Base-by-base conservation (phyloP, 228 moss, liverwort and hornwort genomes). In the Sphagnum magellanicum region DNA sequence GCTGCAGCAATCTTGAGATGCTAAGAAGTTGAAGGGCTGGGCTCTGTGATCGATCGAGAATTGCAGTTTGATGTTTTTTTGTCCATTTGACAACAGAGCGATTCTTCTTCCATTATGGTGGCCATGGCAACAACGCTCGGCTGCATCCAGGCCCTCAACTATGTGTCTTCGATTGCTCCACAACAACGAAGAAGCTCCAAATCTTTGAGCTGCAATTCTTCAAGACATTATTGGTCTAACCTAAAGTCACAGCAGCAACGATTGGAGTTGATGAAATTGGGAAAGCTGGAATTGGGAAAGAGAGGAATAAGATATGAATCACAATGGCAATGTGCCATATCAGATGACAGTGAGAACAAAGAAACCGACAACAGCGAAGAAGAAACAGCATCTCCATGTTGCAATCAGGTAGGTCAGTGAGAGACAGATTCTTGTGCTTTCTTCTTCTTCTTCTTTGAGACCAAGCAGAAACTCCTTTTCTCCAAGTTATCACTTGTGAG, bases 311-410 rank as follows among this genome's bases (percentile, higher is more conserved):
- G 71, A 65, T 48, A 48, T 61, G 13, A 62, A 59, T 59, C 67
- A 5, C 7, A 50, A 51, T 82, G 86, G 86, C 74, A 74, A 67
- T 86, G 82, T 76, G 32, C 32, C 32, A 80, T 80, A 82, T 59
- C 86, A 32, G 32, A 32, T 10, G 80, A 80, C 46, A 59, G 78
- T 52, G 76, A 78, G 53, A 75, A 75, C 13, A 70, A 72, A 67
- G 78, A 82, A 59, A 77, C 77, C 50, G 63, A 59, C n/a, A 59
- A 32, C 32, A 32, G 32, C 32, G 1, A 32, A 32, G 32, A 77
- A 9, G 70, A 73, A 59, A 65, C 82, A 10, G 51, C 75, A 47
- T 71, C 78, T 62, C 81, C 79, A 71, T 86, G 82, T 70, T 73
- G 64, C 65, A 65, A 69, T 67, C 77, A 74, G 80, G 86, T 82